Evolutionary conservation across 1,284 basidiomycete genomes (phyloP).

Genomic region (Apiotrichum brassicae): DNA sequence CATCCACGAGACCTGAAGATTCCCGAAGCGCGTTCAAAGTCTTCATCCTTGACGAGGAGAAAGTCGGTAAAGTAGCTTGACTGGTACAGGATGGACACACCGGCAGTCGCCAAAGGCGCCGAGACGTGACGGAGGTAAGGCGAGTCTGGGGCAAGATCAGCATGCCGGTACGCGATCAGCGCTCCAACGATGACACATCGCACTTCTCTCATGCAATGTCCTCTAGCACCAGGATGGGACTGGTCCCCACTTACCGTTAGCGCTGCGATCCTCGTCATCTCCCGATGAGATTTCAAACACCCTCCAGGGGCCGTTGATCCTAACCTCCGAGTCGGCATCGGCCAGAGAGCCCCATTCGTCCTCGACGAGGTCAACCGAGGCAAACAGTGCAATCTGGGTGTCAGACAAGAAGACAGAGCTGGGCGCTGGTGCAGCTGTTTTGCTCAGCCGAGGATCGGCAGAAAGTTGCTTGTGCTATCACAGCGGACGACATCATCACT

Average conservation of each 20-base stretch:
- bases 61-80: slow-evolving; percentile 80
- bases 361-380: slow-evolving; percentile 24
- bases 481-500: too few relatives aligned
- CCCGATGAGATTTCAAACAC: slow-evolving; percentile 41
- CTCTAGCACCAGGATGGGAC: too few relatives aligned
- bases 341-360: slow-evolving; percentile 25
- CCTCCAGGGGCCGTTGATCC: slow-evolving; percentile 35
- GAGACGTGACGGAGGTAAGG: slow-evolving; percentile 63
- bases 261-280: slow-evolving; percentile 23
- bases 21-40: slow-evolving; percentile 29
- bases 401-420: background rate
- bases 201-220: too few relatives aligned
- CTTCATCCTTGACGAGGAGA: slow-evolving; percentile 54
- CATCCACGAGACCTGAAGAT: slow-evolving; percentile 37
- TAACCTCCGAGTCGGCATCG: slow-evolving; percentile 15
- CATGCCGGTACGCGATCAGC: too few relatives aligned
- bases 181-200: too few relatives aligned
- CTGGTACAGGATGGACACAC: slow-evolving; percentile 76
- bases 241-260: slow-evolving; percentile 30
- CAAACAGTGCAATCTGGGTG: slow-evolving; percentile 38
- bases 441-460: too few relatives aligned
- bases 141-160: slow-evolving; percentile 28
- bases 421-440: background rate
- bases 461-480: too few relatives aligned
- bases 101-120: slow-evolving; percentile 66